These are phyloP conservation scores for Rhodomyrtus tomentosa DNA, from an alignment of 345 rosid species.

Conservation along the genomic window DNA sequence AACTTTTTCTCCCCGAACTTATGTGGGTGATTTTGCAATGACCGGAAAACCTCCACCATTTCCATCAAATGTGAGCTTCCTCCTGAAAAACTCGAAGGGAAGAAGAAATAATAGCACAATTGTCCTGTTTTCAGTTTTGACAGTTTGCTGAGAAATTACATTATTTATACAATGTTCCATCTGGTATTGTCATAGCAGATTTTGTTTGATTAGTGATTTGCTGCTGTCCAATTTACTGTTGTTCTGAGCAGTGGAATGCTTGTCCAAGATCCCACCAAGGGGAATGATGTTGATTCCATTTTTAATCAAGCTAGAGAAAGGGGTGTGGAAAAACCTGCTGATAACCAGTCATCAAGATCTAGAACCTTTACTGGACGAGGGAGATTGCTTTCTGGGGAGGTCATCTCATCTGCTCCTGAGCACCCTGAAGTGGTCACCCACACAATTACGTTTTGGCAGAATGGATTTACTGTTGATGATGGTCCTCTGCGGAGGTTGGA, in stretches of 20 bases:
- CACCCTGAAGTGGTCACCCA: conserved; percentile 49
- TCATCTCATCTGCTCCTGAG: conserved; percentile 41
- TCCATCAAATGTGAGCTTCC: not conserved
- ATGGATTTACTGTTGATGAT: conserved; percentile 87
- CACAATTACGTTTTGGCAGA: conserved; percentile 73
- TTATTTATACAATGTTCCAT: not conserved
- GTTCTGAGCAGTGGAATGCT: conserved; percentile 63
- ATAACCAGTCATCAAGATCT: conserved; percentile 41
- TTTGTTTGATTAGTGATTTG: not conserved
- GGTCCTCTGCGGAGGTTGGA: conserved; percentile 68
- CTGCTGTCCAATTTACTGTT: not conserved
- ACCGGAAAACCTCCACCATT: not conserved
- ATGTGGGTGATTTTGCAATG: not conserved
- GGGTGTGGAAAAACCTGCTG: conserved; percentile 60
- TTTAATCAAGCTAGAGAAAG: conserved; percentile 57
- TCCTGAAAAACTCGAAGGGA: not conserved
- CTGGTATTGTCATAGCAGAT: not conserved
- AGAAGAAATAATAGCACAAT: not conserved
- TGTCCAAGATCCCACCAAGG: conserved; percentile 70
- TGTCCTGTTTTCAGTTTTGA: not conserved
- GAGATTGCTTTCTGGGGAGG: conserved; percentile 69
- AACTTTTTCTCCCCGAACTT: not conserved
- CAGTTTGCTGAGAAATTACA: not conserved
- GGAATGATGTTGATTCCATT: conserved; percentile 49
- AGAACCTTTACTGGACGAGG: conserved; percentile 70